These are phyloP conservation scores for Paramecium caudatum DNA, from an alignment of 73 alveolate genomes.

Conservation along the genomic window DNA sequence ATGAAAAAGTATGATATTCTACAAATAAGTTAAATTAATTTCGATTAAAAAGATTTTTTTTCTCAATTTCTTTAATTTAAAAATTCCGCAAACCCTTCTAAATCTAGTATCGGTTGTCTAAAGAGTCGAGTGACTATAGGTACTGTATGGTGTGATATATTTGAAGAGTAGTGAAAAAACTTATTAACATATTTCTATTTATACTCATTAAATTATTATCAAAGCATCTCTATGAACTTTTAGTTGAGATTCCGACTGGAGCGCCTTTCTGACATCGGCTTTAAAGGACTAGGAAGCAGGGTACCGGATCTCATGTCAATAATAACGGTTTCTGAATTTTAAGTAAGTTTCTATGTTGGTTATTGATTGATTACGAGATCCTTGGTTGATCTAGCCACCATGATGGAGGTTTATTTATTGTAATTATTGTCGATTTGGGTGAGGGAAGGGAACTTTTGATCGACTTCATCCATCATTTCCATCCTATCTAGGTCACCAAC, in stretches of 20 bases:
- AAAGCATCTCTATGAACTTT: constrained; percentile 19
- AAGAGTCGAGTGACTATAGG: no score
- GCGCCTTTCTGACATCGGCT: constrained; percentile 42
- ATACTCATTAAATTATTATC: not conserved
- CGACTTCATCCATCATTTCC: constrained; percentile 31
- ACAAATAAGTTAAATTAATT: no score
- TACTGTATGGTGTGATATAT: no score
- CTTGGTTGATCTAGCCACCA: not conserved
- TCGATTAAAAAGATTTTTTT: no score
- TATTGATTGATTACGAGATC: not conserved
- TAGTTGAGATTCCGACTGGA: not conserved
- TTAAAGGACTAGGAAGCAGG: not conserved
- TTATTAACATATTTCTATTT: no score
- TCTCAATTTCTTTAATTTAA: no score
- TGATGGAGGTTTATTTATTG: not conserved
- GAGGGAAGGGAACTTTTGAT: not conserved
- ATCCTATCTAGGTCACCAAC: not conserved
- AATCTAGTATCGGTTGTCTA: no score
- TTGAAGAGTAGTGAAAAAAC: no score
- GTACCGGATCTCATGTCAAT: constrained; percentile 37
- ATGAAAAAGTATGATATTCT: no score
- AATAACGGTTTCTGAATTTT: constrained; percentile 2
- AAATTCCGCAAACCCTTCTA: no score
- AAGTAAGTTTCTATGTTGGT: not conserved
- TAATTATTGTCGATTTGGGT: not conserved